Percentiles rank a stretch among this genome's conserved stretches.
These are phyloP conservation scores for Saprolegnia parasitica DNA, from an alignment of 352 stramenopile genomes.

Conservation along the genomic window DNA sequence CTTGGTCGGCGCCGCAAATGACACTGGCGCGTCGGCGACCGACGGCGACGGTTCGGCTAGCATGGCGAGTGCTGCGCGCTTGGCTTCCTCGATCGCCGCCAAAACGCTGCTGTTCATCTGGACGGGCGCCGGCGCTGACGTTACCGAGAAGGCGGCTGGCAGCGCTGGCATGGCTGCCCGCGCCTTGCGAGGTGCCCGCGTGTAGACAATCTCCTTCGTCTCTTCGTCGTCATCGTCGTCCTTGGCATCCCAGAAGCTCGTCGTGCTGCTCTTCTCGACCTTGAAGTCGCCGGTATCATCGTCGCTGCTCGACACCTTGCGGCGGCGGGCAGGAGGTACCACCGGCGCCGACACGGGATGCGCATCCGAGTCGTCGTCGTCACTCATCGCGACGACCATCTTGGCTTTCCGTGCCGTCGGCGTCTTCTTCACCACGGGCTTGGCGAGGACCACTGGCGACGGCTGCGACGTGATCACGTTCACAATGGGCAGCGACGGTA, in stretches of 20 bases:
- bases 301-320: not conserved
- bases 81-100: slow-evolving; percentile 58
- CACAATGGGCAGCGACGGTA: slow-evolving; percentile 14
- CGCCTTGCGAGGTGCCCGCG: slow-evolving; percentile 33
- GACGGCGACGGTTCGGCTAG: slow-evolving; percentile 27
- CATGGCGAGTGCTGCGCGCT: slow-evolving; percentile 66
- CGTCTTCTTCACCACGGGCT: not conserved
- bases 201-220: slow-evolving; percentile 38
- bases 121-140: not conserved
- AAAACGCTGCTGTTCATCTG: slow-evolving; percentile 41
- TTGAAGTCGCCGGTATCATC: not conserved
- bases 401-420: not conserved
- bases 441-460: not conserved
- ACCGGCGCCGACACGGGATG: not conserved
- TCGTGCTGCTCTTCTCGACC: not conserved
- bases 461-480: slow-evolving; percentile 8
- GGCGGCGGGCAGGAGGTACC: not conserved
- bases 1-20: not conserved
- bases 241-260: slow-evolving; percentile 29
- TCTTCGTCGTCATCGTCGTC: slow-evolving; percentile 38
- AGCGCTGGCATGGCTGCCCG: slow-evolving; percentile 27
- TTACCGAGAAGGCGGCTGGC: slow-evolving; percentile 17
- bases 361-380: slow-evolving; percentile 1
- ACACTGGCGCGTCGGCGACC: not conserved
- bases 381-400: slow-evolving; percentile 12